These are phyloP conservation scores for Aspergillus sp. DNA, from an alignment of 2,329 filamentous ascomycete species.

Conservation along the genomic window DNA sequence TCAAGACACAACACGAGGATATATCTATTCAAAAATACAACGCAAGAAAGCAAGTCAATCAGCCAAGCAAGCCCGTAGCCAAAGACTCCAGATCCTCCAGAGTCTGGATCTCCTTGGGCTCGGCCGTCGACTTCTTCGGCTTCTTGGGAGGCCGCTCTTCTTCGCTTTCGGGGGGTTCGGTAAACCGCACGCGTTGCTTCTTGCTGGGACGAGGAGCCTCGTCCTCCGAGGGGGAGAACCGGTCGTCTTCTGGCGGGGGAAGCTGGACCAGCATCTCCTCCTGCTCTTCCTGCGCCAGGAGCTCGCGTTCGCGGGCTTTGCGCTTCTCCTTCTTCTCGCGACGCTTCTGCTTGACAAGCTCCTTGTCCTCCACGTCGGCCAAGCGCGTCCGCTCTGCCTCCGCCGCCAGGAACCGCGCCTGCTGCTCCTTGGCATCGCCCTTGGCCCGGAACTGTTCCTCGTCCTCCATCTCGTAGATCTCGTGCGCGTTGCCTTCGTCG, in stretches of 20 bases:
- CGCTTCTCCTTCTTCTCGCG: slow-evolving; percentile 48
- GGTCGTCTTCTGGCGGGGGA: slow-evolving; percentile 27
- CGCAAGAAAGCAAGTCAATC: slow-evolving; percentile 8
- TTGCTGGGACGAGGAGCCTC: slow-evolving; percentile 33
- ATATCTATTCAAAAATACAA: slow-evolving; percentile 14
- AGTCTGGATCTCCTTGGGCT: slow-evolving; percentile 39
- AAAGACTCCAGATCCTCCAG: slow-evolving; percentile 47
- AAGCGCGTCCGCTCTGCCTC: slow-evolving; percentile 69
- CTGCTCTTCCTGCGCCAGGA: slow-evolving; percentile 29
- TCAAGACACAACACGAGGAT: slow-evolving; percentile 7
- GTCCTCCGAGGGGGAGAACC: slow-evolving; percentile 20
- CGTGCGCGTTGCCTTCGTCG: slow-evolving; percentile 81
- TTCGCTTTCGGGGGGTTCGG: slow-evolving; percentile 26
- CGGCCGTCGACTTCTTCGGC: slow-evolving; percentile 20
- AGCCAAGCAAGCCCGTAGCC: slow-evolving; percentile 43
- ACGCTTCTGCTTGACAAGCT: slow-evolving; percentile 70
- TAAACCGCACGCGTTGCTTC: slow-evolving; percentile 40
- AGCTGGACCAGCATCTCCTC: slow-evolving; percentile 31
- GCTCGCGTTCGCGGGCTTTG: slow-evolving; percentile 37
- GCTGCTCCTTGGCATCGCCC: slow-evolving; percentile 73
- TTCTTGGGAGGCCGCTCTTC: slow-evolving; percentile 24
- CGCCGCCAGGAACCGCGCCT: slow-evolving; percentile 71
- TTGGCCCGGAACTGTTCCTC: slow-evolving; percentile 75
- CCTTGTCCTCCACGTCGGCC: slow-evolving; percentile 81
- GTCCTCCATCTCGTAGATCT: slow-evolving; percentile 82